A percentile compares a stretch with the other conserved stretches of the same genome.
Evolutionary conservation across 306 rosid genomes (phyloP).

Genomic region (Delonix regia): DNA sequence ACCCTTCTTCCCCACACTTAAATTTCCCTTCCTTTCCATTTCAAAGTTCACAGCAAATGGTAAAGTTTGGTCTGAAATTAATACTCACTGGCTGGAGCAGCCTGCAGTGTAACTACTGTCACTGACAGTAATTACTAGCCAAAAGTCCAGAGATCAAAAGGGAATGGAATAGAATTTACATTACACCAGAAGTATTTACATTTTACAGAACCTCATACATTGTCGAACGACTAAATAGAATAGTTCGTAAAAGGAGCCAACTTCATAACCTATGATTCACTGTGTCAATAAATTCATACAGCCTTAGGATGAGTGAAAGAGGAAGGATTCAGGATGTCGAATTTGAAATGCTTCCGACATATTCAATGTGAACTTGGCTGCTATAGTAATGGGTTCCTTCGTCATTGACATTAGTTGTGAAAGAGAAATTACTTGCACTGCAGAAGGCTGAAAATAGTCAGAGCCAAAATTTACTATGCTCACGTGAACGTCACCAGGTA

Average conservation of each 20-base stretch:
- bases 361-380: neutral
- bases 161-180: slow-evolving; percentile 29
- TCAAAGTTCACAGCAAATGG: slow-evolving; percentile 22
- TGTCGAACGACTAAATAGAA: slow-evolving; percentile 19
- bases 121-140: slow-evolving; percentile 24
- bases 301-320: neutral
- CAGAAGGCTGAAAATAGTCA: neutral
- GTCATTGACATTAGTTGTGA: slow-evolving; percentile 13
- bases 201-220: slow-evolving; percentile 11
- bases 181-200: slow-evolving; percentile 23
- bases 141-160: neutral
- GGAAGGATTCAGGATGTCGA: neutral
- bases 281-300: slow-evolving; percentile 34
- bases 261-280: slow-evolving; percentile 19
- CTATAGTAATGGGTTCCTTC: neutral
- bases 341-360: slow-evolving; percentile 15
- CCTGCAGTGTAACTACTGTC: slow-evolving; percentile 17
- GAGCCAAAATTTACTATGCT: slow-evolving; percentile 33
- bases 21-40: slow-evolving; percentile 8
- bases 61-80: slow-evolving; percentile 41
- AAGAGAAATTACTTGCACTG: neutral
- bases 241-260: slow-evolving; percentile 29
- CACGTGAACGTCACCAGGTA: slow-evolving; percentile 38
- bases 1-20: too few relatives aligned
- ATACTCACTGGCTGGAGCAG: slow-evolving; percentile 6